Conservation (phyloP, 208 protist genomes). For the Acanthamoeba polyphaga region DNA sequence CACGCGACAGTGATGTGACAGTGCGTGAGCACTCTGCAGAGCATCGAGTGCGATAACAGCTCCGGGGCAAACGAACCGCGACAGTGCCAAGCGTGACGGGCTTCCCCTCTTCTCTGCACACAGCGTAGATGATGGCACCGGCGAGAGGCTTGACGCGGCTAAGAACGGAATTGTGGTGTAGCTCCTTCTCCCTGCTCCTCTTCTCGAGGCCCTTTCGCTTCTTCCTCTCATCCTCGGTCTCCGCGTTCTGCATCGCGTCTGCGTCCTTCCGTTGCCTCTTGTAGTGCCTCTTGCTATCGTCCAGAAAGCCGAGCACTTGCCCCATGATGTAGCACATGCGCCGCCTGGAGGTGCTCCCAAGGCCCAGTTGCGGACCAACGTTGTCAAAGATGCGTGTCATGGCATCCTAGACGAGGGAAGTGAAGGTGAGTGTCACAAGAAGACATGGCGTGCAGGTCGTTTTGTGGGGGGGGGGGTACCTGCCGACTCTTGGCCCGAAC, state of each 20-base stretch:
- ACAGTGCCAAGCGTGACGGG: conserved; percentile 26
- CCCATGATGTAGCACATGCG: neutral
- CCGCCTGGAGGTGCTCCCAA: neutral
- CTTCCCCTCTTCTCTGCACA: neutral
- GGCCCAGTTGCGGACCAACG: neutral
- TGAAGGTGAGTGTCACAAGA: neutral
- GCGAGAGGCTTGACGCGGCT: conserved; percentile 7
- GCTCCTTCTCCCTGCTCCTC: neutral
- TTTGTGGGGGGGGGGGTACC: neutral
- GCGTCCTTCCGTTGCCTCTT: neutral
- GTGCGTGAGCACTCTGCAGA: too few relatives aligned
- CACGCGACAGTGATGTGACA: neutral
- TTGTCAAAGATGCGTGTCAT: neutral
- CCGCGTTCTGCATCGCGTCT: neutral
- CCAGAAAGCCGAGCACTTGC: neutral
- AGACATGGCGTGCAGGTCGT: neutral
- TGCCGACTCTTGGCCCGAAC: neutral
- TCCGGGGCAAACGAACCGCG: neutral
- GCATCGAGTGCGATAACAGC: too few relatives aligned
- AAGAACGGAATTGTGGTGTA: neutral
- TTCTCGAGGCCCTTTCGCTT: neutral
- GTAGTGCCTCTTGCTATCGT: neutral
- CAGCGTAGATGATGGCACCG: conserved; percentile 25
- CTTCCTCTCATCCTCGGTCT: neutral
- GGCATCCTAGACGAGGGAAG: neutral